A percentile compares a stretch with the other conserved stretches of the same genome.
phyloP scores from a whole-genome alignment of 2,329 filamentous ascomycete genomes.

The Alternaria viburni region DNA sequence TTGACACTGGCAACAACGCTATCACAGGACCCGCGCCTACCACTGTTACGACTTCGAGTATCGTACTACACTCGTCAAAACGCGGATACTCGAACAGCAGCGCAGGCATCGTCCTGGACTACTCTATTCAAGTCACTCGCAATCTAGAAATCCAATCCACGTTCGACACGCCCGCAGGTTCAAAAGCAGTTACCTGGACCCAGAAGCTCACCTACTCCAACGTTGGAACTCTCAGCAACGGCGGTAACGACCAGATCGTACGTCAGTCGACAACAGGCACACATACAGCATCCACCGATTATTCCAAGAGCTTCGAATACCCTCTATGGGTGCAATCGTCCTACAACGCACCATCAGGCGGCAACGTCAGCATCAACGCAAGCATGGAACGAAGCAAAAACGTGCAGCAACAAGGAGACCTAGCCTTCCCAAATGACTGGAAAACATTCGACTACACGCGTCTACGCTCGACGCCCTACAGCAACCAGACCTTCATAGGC shows the following conservation, averaged over 20 bases:
- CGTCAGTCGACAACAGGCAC: slow-evolving; percentile 59
- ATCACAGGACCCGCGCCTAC: slow-evolving; percentile 58
- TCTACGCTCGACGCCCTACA: slow-evolving; percentile 13
- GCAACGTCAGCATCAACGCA: slow-evolving; percentile 55
- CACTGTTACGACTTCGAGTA: slow-evolving; percentile 51
- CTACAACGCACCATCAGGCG: slow-evolving; percentile 50
- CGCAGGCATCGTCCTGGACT: slow-evolving; percentile 65
- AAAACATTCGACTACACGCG: slow-evolving; percentile 60
- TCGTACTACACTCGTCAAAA: slow-evolving; percentile 60
- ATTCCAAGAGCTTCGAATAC: slow-evolving; percentile 60
- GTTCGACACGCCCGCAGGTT: slow-evolving; percentile 57
- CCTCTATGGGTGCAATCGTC: slow-evolving; percentile 66
- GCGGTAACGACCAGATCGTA: slow-evolving; percentile 62
- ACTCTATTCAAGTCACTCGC: slow-evolving; percentile 64
- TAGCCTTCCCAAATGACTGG: slow-evolving; percentile 66
- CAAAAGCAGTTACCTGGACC: slow-evolving; percentile 58
- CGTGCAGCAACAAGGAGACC: slow-evolving; percentile 53
- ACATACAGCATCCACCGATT: slow-evolving; percentile 48
- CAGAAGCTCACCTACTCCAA: slow-evolving; percentile 66
- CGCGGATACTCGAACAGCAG: slow-evolving; percentile 57
- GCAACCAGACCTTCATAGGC: slow-evolving; percentile 40
- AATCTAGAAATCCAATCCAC: slow-evolving; percentile 60
- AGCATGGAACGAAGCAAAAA: slow-evolving; percentile 58
- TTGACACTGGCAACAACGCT: slow-evolving; percentile 59
- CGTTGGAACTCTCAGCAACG: slow-evolving; percentile 60